A percentile compares a stretch with the other conserved stretches of the same genome.
Conservation (phyloP, 176 grass and related monocot species). For the Tillandsia leiboldiana region DNA sequence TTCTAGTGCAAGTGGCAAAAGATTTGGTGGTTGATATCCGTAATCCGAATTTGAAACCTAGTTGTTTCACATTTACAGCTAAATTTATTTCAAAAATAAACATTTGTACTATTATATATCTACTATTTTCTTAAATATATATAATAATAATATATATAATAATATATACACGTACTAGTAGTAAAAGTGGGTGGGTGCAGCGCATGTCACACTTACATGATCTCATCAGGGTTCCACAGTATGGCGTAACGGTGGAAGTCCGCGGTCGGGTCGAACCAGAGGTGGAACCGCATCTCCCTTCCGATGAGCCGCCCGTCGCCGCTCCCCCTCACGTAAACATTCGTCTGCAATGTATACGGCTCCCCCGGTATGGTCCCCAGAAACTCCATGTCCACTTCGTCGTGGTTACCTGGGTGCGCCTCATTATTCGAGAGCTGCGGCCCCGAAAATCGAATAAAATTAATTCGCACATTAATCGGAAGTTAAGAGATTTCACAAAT, state of each 20-base stretch:
- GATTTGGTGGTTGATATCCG: too few relatives aligned
- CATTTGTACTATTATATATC: too few relatives aligned
- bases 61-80: too few relatives aligned
- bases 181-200: too few relatives aligned
- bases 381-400: conserved; percentile 85
- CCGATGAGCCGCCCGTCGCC: conserved; percentile 62
- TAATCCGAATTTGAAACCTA: too few relatives aligned
- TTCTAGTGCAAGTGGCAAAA: too few relatives aligned
- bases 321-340: conserved; percentile 75
- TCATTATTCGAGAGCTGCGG: conserved; percentile 59
- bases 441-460: background rate
- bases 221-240: conserved; percentile 75
- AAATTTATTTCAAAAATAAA: too few relatives aligned
- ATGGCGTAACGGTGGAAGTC: conserved; percentile 69
- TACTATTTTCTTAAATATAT: background rate
- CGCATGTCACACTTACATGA: conserved; percentile 66
- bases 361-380: conserved; percentile 59
- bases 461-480: background rate
- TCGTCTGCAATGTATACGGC: conserved; percentile 82
- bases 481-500: background rate
- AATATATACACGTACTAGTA: background rate
- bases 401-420: conserved; percentile 54
- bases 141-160: background rate
- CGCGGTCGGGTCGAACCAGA: conserved; percentile 68
- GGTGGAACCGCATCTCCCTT: conserved; percentile 75